Base-by-base conservation (phyloP, 768 basidiomycete species). In the Coprinopsis sp. region DNA sequence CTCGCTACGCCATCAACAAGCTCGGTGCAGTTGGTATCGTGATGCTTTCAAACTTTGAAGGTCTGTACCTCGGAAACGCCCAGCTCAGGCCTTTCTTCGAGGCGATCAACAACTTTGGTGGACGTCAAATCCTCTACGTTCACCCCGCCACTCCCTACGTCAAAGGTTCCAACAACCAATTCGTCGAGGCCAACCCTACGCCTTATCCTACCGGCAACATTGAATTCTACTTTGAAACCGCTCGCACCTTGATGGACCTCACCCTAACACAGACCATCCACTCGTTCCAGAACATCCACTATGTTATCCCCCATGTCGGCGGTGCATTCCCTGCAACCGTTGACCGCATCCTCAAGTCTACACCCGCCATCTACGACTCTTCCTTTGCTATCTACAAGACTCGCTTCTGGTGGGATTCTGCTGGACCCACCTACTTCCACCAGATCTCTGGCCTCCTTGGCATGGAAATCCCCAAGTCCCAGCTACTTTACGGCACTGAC, bases 371-470 rank as follows among this genome's bases (percentile, higher is more conserved):
- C 44, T 66, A 66, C 43, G 55, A 64, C 27, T 58, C 65, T 0
- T 65, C 65, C 18, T 47, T 67, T 19, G 16, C 46, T 2, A 63
- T 67, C 33, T 65, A 58, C 47, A 45, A 42, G 33, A 64, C 64
- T 25, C 59, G n/a, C 44, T 66, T 67, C 55, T 67, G 64, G 64
- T 67, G 64, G 64, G 64, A 66, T 46, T 64, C 64, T 40, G 64
- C 64, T 31, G 66, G 66, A 28, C 64, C 66, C n/a, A 67, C 66
- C 18, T 67, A 62, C 56, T 59, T 49, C 46, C 64, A 67, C 39
- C 64, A 66, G 44, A 51, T 65, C 30, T 50, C 62, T 14, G 63
- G 64, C 12, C 58, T 66, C 4, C 52, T 66, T 13, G 64, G 62
- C 6, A 59, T 46, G 13, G 59, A 53, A 6, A 59, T 66, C 37